Evolutionary conservation across 192 early-diverging fungal species (phyloP), one percentile per base, ranked within the genome.

Genomic region (Backusella parvicylindrica): DNA sequence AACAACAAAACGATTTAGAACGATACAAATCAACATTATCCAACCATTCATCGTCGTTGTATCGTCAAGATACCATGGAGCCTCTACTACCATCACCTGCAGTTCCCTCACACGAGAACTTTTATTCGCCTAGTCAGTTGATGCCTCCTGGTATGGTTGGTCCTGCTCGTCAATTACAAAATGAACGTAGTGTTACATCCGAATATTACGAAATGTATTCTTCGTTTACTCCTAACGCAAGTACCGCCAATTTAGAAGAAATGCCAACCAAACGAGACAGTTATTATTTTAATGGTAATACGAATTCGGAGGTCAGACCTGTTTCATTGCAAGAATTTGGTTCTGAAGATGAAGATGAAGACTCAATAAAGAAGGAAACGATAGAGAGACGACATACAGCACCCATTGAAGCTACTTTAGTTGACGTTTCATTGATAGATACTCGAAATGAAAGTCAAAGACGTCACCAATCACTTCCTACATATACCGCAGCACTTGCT

Each of bases 121-220:
- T 49, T 49, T 47, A 47, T 31, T 18, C 30, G 2, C 23, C 31
- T 4, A 11, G 12, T 60, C 50, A 72, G 9, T 36, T 56, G 28
- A 32, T 35, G 13, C 18, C 15, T 8, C 28, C 53, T 26, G 31
- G 33, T 8, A 35, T 21, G n/a, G 6, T 40, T 21, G 68, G 38
- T 41, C 28, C 33, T 69, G 12, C 32, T 18, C 31, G 33, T 28
- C 50, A 31, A 30, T 35, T 30, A 32, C 70, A 72, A 18, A 60
- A 53, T 33, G 63, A 73, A 16, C 72, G 56, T 6, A 73, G 64
- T 65, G 32, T 73, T 43, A 73, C 72, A 11, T 73, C 63, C n/a
- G 72, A 73, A 11, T 43, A 64, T 64, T 32, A 32, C 11, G 72
- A 73, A 37, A 64, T 73, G 32, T 73, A 73, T n/a, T 38, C 72